Evolutionary conservation across 2,329 filamentous ascomycete genomes (phyloP).

Genomic region (Diaporthe sp.): DNA sequence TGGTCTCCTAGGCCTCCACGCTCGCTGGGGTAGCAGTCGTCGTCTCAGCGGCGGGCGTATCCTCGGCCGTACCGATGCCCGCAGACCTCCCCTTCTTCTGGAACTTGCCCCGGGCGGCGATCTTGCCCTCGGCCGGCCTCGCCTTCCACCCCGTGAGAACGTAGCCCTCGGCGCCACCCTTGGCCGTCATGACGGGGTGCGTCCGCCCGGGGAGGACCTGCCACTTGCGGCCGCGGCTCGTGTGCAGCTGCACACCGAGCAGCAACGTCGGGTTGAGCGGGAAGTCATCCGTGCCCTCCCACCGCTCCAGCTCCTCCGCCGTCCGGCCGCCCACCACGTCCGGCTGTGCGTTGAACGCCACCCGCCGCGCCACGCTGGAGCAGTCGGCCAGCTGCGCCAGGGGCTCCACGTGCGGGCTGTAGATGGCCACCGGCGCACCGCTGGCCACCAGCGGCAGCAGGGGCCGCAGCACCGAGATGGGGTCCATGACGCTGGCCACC

Average conservation of each 20-base stretch:
- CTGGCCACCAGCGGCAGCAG: slow-evolving; percentile 85
- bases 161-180: slow-evolving; percentile 91
- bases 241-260: slow-evolving; percentile 85
- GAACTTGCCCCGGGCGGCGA: slow-evolving; percentile 85
- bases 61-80: slow-evolving; percentile 35
- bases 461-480: slow-evolving; percentile 79
- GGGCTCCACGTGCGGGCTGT: slow-evolving; percentile 84
- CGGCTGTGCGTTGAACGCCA: slow-evolving; percentile 75
- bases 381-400: slow-evolving; percentile 83
- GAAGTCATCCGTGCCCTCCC: slow-evolving; percentile 79
- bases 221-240: slow-evolving; percentile 82
- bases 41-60: slow-evolving; percentile 34
- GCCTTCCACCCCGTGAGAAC: slow-evolving; percentile 88
- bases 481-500: slow-evolving; percentile 86
- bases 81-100: slow-evolving; percentile 67
- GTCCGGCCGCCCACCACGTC: slow-evolving; percentile 59
- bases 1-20: not conserved
- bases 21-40: slow-evolving; percentile 26
- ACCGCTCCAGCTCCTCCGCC: slow-evolving; percentile 65
- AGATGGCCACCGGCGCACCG: slow-evolving; percentile 87
- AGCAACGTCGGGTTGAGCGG: slow-evolving; percentile 89
- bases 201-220: slow-evolving; percentile 93
- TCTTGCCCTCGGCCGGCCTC: slow-evolving; percentile 81
- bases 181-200: slow-evolving; percentile 92
- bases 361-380: slow-evolving; percentile 84